Percentiles rank a stretch among this genome's conserved stretches.
phyloP scores from a whole-genome alignment of 768 basidiomycete genomes.

The Amanita pseudoporphyria region DNA sequence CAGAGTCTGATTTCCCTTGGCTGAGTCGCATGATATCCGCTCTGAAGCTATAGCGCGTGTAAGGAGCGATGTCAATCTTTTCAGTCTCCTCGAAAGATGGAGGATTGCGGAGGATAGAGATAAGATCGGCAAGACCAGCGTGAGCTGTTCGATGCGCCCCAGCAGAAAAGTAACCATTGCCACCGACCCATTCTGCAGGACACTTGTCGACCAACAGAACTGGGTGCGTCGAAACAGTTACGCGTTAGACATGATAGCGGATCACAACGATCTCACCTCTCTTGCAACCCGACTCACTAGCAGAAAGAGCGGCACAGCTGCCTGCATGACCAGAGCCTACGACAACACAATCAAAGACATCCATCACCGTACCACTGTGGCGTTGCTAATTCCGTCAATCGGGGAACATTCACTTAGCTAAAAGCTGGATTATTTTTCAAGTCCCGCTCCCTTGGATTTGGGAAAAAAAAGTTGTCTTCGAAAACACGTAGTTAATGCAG shows the following conservation, averaged over 20 bases:
- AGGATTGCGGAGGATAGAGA: slow-evolving; percentile 42
- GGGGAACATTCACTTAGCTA: too few relatives aligned
- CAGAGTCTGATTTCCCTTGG: slow-evolving; percentile 36
- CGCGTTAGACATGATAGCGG: not conserved
- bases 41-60: slow-evolving; percentile 44
- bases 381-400: not conserved
- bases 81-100: slow-evolving; percentile 26
- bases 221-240: slow-evolving; percentile 6
- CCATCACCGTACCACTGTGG: not conserved
- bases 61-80: slow-evolving; percentile 49
- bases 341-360: slow-evolving; percentile 44
- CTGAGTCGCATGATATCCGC: slow-evolving; percentile 55
- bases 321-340: slow-evolving; percentile 63
- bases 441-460: too few relatives aligned
- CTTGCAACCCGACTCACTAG: slow-evolving; percentile 47
- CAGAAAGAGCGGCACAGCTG: slow-evolving; percentile 53
- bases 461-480: too few relatives aligned
- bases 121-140: slow-evolving; percentile 47
- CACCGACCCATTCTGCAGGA: slow-evolving; percentile 53
- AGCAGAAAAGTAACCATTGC: slow-evolving; percentile 67
- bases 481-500: too few relatives aligned
- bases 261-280: slow-evolving; percentile 23
- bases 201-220: slow-evolving; percentile 62
- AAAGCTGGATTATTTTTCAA: too few relatives aligned
- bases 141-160: slow-evolving; percentile 61